These are phyloP conservation scores for Teratosphaeria nubilosa DNA, from an alignment of 2,329 filamentous ascomycete species.

Conservation along the genomic window DNA sequence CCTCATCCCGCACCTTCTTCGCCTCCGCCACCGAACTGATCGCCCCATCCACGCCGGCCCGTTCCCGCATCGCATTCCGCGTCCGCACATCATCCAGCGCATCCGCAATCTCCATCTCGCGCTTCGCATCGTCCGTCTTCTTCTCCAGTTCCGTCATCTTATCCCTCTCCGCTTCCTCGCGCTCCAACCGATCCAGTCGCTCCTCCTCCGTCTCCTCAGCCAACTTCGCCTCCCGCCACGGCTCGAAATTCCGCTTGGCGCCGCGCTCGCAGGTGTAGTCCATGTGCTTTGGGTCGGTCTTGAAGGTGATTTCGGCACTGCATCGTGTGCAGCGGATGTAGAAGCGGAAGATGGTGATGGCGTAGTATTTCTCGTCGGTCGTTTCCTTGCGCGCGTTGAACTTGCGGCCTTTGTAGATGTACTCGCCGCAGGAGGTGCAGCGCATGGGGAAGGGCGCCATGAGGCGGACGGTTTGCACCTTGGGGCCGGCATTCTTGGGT, in stretches of 20 bases:
- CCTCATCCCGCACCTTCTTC: slow-evolving; percentile 46
- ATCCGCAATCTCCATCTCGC: slow-evolving; percentile 94
- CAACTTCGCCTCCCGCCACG: slow-evolving; percentile 63
- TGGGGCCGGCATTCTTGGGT: slow-evolving; percentile 64
- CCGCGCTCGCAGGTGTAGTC: slow-evolving; percentile 76
- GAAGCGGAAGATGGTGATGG: slow-evolving; percentile 80
- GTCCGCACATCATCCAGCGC: slow-evolving; percentile 90
- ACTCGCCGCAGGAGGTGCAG: slow-evolving; percentile 62
- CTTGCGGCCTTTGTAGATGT: slow-evolving; percentile 85
- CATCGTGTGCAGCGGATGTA: slow-evolving; percentile 77
- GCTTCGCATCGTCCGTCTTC: slow-evolving; percentile 84
- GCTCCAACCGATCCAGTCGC: slow-evolving; percentile 71
- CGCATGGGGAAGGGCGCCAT: slow-evolving; percentile 84
- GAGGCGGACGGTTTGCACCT: slow-evolving; percentile 74
- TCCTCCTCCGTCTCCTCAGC: slow-evolving; percentile 78
- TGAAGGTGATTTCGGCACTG: slow-evolving; percentile 78
- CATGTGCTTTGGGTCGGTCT: slow-evolving; percentile 89
- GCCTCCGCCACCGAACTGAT: slow-evolving; percentile 48
- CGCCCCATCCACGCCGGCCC: slow-evolving; percentile 48
- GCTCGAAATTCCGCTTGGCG: slow-evolving; percentile 86
- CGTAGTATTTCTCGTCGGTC: slow-evolving; percentile 79
- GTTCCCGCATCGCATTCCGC: slow-evolving; percentile 77
- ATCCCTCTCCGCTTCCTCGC: slow-evolving; percentile 70
- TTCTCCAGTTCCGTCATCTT: slow-evolving; percentile 92
- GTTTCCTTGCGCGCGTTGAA: slow-evolving; percentile 95